These are phyloP conservation scores for Tylopilus sp. DNA, from an alignment of 1,284 basidiomycete genomes.

Conservation along the genomic window DNA sequence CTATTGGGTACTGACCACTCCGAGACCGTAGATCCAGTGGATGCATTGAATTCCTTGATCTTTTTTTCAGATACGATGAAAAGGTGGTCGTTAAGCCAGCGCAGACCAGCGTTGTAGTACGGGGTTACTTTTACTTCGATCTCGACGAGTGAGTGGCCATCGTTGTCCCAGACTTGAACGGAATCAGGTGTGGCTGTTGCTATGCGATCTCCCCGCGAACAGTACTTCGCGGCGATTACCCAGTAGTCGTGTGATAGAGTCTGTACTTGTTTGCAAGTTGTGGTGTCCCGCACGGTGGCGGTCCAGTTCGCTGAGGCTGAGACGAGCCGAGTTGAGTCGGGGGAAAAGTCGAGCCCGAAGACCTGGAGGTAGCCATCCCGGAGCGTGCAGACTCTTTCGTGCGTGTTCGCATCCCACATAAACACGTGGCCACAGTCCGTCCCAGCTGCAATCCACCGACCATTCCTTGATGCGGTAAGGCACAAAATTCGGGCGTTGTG, in stretches of 20 bases:
- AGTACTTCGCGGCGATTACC: neutral
- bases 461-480: neutral
- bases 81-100: neutral
- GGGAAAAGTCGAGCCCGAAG: neutral
- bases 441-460: neutral
- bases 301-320: neutral
- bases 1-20: neutral
- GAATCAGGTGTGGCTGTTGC: neutral
- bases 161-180: neutral
- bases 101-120: neutral
- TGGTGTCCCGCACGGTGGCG: no score
- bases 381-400: neutral
- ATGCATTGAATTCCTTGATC: neutral
- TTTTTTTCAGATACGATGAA: neutral
- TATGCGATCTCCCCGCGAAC: neutral
- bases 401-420: neutral
- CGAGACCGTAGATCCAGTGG: neutral
- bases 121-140: neutral
- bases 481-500: no score
- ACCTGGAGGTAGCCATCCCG: neutral
- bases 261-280: no score
- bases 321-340: neutral
- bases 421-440: neutral
- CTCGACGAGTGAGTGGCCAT: neutral
- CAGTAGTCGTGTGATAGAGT: no score